Base-by-base conservation (phyloP, 129 eudicot species). In the Chrysanthemum seticuspe region DNA sequence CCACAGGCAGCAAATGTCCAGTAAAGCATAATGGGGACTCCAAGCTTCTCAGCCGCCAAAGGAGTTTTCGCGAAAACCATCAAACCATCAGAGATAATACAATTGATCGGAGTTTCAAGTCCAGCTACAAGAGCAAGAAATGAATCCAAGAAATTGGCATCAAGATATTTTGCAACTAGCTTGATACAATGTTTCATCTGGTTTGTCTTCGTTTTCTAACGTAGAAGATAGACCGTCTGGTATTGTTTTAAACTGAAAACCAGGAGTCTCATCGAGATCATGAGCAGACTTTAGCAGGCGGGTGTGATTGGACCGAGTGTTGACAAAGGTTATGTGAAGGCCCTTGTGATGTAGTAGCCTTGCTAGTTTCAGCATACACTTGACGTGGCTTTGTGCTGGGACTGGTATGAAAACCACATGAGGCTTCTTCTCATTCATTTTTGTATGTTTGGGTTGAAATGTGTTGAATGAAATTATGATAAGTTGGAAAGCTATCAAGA, bases 321-420 rank as follows among this genome's bases (percentile, higher is more conserved):
- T 64, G 21, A 64, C 23, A 15, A 64, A 64, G 52, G 69, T 64
- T 64, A 64, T 15, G 11, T 64, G 23, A 15, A 64, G 40, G 69
- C 69, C 69, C n/a, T 64, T 40, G 69, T 64, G 69, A 51, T 36
- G 69, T 0, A 64, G 52, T 3, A 64, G 25, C 52, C 69, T 64
- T 14, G 69, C 69, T 64, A 64, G 51, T 64, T 64, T 64, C 5
- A 64, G 69, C 69, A 64, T 64, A 15, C 69, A 34, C 52, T 29
- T 29, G 34, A 29, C 4, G 34, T 29, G 34, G 34, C 34, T 29
- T 29, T 29, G 34, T 29, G 34, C 34, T 29, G 34, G 5, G 34
- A 29, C 34, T 29, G 34, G 34, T 29, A 29, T 29, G 34, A 3
- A 29, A 29, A 29, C 34, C 34, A 29, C 34, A 29, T 29, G 34